Percentiles rank a stretch among this genome's conserved stretches.
These are phyloP conservation scores for Paramecium bursaria DNA, from an alignment of 73 alveolate species.

Conservation along the genomic window DNA sequence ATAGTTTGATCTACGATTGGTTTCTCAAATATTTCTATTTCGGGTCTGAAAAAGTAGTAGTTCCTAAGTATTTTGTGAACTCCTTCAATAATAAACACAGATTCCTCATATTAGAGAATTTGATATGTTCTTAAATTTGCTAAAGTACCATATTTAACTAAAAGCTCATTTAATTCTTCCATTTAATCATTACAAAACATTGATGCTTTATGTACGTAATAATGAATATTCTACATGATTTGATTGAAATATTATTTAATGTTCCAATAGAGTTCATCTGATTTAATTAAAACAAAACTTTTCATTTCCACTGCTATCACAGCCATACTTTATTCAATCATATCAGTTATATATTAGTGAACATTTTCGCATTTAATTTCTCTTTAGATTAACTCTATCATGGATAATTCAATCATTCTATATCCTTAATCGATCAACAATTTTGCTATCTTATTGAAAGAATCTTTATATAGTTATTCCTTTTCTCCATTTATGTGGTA, in stretches of 20 bases:
- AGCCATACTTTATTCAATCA: constrained; percentile 21
- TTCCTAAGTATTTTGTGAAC: background rate
- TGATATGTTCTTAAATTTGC: constrained; percentile 60
- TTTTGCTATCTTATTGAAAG: too few relatives aligned
- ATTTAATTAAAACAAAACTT: constrained; percentile 1
- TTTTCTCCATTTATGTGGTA: too few relatives aligned
- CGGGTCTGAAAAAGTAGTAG: background rate
- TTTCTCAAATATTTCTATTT: constrained; percentile 5
- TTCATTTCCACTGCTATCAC: constrained; percentile 17
- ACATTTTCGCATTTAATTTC: constrained; percentile 3
- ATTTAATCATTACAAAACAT: constrained; percentile 11
- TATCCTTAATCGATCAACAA: constrained; percentile 16
- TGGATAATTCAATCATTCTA: background rate
- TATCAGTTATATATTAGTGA: constrained; percentile 46
- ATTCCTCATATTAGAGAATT: constrained; percentile 8
- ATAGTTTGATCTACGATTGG: constrained; percentile 4
- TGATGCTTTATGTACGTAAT: constrained; percentile 6
- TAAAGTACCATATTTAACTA: constrained; percentile 11
- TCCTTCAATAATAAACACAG: background rate
- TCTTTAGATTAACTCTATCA: background rate
- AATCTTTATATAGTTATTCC: too few relatives aligned
- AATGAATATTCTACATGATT: constrained; percentile 12
- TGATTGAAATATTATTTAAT: background rate
- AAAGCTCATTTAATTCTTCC: constrained; percentile 28
- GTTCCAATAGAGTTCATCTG: background rate